Percentiles rank a stretch among this genome's conserved stretches.
phyloP scores from a whole-genome alignment of 345 rosid genomes.

The Gossypium rotundifolium region DNA sequence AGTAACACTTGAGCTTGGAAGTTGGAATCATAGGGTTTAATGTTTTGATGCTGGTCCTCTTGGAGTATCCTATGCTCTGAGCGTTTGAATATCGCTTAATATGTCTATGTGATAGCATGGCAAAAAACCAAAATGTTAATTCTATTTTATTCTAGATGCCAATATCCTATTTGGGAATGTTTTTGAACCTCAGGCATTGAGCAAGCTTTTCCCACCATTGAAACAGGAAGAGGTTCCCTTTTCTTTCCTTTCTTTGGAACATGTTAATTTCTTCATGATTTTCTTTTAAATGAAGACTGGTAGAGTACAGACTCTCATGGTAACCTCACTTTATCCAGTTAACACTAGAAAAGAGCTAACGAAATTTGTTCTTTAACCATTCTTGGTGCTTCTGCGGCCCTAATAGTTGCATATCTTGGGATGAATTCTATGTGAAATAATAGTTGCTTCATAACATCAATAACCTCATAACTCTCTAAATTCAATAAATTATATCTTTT shows the following conservation, averaged over 20 bases:
- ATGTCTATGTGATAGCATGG: neutral
- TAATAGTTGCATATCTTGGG: neutral
- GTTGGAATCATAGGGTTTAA: neutral
- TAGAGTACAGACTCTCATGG: neutral
- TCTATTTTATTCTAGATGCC: conserved; percentile 44
- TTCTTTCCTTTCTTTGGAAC: neutral
- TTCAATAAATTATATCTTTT: neutral
- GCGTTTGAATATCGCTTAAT: neutral
- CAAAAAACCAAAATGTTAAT: neutral
- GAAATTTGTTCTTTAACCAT: no score
- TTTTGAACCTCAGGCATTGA: conserved; percentile 72
- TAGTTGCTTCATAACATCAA: neutral
- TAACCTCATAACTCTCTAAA: neutral
- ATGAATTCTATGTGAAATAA: neutral
- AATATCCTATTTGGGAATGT: conserved; percentile 83
- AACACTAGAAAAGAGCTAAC: no score
- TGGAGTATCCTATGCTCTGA: neutral
- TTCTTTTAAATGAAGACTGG: neutral
- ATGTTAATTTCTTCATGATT: neutral
- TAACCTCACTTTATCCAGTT: neutral
- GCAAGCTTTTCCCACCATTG: conserved; percentile 83
- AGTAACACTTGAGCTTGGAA: neutral
- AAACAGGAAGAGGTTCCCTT: conserved; percentile 63
- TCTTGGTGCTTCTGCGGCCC: no score
- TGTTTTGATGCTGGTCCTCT: no score